phyloP scores from a whole-genome alignment of 805 yeast genomes.

The Ogataea corticis region DNA sequence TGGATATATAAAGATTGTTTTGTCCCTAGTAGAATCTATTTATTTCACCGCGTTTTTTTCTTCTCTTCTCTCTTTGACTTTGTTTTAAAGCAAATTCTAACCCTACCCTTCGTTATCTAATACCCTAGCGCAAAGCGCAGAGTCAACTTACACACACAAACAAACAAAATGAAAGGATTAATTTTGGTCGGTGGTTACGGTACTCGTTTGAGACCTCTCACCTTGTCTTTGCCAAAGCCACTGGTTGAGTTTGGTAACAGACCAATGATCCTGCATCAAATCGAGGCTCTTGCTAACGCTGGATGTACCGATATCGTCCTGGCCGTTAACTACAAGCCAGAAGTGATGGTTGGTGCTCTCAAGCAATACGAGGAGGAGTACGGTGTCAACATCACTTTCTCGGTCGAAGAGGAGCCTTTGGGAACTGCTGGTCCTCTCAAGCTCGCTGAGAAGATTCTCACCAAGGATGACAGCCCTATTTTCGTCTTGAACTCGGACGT shows the following conservation, averaged over 20 bases:
- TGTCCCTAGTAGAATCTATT: background rate
- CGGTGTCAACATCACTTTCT: constrained; percentile 93
- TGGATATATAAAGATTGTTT: constrained; percentile 5
- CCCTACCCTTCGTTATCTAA: constrained; percentile 10
- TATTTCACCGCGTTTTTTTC: constrained; percentile 1
- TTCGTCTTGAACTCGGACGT: constrained; percentile 98
- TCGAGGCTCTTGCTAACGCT: constrained; percentile 95
- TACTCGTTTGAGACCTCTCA: constrained; percentile 98
- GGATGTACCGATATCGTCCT: constrained; percentile 98
- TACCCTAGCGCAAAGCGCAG: constrained; percentile 6
- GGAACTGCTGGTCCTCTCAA: constrained; percentile 99
- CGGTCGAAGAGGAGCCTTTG: constrained; percentile 98
- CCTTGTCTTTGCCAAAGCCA: constrained; percentile 93
- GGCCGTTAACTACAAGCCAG: constrained; percentile 99
- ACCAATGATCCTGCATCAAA: constrained; percentile 98
- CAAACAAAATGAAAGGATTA: constrained; percentile 77
- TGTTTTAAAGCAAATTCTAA: constrained; percentile 4
- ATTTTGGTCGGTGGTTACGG: constrained; percentile 99
- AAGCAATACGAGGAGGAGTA: constrained; percentile 92
- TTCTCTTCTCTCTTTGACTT: constrained; percentile 4
- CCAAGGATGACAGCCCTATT: constrained; percentile 94
- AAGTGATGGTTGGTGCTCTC: constrained; percentile 95
- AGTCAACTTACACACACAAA: constrained; percentile 2
- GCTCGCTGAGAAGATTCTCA: constrained; percentile 90
- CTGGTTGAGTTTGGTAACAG: constrained; percentile 97